Percentiles rank a stretch among this genome's conserved stretches.
These are phyloP conservation scores for Prunus mume DNA, from an alignment of 306 rosid genomes.

Conservation along the genomic window DNA sequence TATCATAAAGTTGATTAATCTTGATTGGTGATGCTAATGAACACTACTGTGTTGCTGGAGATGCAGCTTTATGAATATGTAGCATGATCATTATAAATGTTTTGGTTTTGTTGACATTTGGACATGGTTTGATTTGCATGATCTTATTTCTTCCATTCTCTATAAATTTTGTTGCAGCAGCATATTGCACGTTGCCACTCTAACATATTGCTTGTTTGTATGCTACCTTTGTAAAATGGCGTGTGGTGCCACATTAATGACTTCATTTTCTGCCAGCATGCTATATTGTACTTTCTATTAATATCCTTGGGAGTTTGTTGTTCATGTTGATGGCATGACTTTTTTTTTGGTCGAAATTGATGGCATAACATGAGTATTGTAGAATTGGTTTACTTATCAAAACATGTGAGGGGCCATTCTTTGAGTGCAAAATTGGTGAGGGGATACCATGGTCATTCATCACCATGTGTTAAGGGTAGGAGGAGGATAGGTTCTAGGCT, in stretches of 20 bases:
- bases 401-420: not conserved
- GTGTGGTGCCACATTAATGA: not conserved
- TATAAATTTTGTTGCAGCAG: not conserved
- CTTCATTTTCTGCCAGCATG: not conserved
- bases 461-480: not conserved
- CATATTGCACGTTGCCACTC: not conserved
- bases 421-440: not conserved
- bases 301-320: not conserved
- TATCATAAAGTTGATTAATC: not conserved
- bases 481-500: not conserved
- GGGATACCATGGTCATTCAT: not conserved
- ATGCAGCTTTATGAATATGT: not conserved
- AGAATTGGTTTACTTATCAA: not conserved
- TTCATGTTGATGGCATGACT: not conserved
- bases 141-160: not conserved
- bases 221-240: not conserved
- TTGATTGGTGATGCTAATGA: slow-evolving; percentile 3
- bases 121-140: not conserved
- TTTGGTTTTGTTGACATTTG: not conserved
- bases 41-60: not conserved
- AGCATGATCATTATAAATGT: not conserved
- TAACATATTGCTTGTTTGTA: not conserved
- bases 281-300: not conserved
- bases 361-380: not conserved
- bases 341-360: not conserved